Percentiles rank a stretch among this genome's conserved stretches.
These are phyloP conservation scores for Saturnispora zaruensis DNA, from an alignment of 805 yeast species.

Conservation along the genomic window DNA sequence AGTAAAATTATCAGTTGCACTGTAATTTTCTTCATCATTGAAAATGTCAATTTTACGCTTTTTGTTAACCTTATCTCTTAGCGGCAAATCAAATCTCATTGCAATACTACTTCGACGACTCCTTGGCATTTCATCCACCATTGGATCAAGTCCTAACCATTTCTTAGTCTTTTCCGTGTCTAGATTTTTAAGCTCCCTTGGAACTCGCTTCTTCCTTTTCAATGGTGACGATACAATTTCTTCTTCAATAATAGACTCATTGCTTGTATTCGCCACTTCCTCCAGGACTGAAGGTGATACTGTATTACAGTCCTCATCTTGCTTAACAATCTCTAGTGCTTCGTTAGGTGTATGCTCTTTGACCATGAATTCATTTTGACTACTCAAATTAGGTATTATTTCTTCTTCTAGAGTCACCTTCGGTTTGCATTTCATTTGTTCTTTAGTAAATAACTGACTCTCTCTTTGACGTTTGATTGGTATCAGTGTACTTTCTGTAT, in stretches of 20 bases:
- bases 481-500: slow-evolving; percentile 6
- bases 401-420: not conserved
- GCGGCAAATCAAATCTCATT: slow-evolving; percentile 65
- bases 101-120: slow-evolving; percentile 46
- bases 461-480: slow-evolving; percentile 11
- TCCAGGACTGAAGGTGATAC: not conserved
- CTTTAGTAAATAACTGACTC: not conserved
- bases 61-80: slow-evolving; percentile 25
- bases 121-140: slow-evolving; percentile 20
- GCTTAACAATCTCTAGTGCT: not conserved
- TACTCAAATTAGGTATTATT: slow-evolving; percentile 3
- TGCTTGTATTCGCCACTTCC: not conserved
- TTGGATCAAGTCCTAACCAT: slow-evolving; percentile 12
- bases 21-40: slow-evolving; percentile 13
- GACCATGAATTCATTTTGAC: not conserved
- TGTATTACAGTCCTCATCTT: not conserved
- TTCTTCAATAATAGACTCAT: not conserved
- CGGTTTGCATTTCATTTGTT: slow-evolving; percentile 12
- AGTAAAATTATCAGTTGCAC: not conserved
- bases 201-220: slow-evolving; percentile 14
- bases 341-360: slow-evolving; percentile 4
- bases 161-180: slow-evolving; percentile 19
- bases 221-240: slow-evolving; percentile 10
- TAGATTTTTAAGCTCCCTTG: slow-evolving; percentile 35
- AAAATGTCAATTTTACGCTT: slow-evolving; percentile 6